Evolutionary conservation across 2,329 filamentous ascomycete species (phyloP).

Genomic region (Biscogniauxia marginata): DNA sequence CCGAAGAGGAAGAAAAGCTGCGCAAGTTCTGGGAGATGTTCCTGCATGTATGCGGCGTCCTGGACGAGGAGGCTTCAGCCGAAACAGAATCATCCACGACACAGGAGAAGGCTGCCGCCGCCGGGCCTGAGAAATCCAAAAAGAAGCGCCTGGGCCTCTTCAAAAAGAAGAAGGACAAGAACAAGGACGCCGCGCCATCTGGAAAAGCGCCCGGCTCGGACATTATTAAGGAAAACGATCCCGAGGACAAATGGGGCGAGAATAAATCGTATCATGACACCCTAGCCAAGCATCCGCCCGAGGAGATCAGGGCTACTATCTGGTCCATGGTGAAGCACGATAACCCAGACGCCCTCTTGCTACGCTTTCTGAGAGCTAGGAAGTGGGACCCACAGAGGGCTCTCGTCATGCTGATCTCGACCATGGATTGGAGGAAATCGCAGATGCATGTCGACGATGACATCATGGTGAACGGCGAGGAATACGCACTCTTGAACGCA

Average conservation of each 20-base stretch:
- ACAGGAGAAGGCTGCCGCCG: conserved; percentile 20
- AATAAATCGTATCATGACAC: conserved; percentile 83
- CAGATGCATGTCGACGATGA: conserved; percentile 89
- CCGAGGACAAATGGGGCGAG: conserved; percentile 91
- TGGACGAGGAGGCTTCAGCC: conserved; percentile 34
- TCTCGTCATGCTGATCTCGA: conserved; percentile 89
- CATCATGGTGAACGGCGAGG: conserved; percentile 77
- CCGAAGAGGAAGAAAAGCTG: conserved; percentile 84
- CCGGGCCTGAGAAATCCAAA: conserved; percentile 59
- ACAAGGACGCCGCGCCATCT: conserved; percentile 45
- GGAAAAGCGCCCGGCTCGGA: conserved; percentile 38
- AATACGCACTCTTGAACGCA: conserved; percentile 60
- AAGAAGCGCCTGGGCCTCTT: conserved; percentile 75
- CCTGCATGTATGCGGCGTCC: conserved; percentile 72
- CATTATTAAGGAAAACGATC: conserved; percentile 45
- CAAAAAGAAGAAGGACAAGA: conserved; percentile 58
- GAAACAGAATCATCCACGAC: conserved; percentile 31
- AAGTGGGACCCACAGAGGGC: conserved; percentile 97
- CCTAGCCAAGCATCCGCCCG: conserved; percentile 71
- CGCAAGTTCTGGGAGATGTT: conserved; percentile 81
- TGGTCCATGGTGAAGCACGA: conserved; percentile 97
- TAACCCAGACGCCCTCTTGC: conserved; percentile 79
- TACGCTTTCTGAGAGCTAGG: conserved; percentile 82
- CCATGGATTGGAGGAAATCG: conserved; percentile 83
- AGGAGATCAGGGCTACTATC: conserved; percentile 75